Evolutionary conservation across 805 yeast genomes (phyloP).

Genomic region (Tetrapisispora arboricola): DNA sequence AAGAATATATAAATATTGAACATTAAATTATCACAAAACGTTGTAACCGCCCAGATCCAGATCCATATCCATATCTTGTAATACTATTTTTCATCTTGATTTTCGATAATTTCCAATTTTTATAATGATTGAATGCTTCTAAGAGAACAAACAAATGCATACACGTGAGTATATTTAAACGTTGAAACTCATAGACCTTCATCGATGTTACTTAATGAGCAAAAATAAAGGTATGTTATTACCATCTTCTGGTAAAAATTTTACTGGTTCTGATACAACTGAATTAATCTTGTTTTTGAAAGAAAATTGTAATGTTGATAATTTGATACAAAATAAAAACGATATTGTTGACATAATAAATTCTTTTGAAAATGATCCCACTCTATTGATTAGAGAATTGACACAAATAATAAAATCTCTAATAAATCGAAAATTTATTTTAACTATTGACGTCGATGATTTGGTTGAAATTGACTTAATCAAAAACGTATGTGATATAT

Average conservation of each 20-base stretch:
- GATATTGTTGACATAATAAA: conserved; percentile 12
- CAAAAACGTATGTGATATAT: neutral
- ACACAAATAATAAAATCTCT: neutral
- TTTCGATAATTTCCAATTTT: no score
- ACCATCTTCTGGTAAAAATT: neutral
- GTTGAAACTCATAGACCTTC: neutral
- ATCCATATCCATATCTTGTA: no score
- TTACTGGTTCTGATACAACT: neutral
- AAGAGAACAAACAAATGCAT: no score
- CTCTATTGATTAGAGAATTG: conserved; percentile 7
- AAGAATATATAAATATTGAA: neutral
- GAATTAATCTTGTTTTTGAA: neutral
- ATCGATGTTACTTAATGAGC: neutral
- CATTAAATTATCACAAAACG: no score
- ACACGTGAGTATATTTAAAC: neutral
- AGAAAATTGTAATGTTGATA: neutral
- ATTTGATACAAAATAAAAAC: neutral
- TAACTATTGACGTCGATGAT: conserved; percentile 1
- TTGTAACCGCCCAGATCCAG: neutral
- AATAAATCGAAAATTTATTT: neutral
- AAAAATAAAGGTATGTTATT: no score
- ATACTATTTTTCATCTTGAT: no score
- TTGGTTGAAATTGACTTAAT: neutral
- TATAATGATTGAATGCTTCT: no score
- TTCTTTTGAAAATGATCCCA: conserved; percentile 22